Conservation (phyloP, 306 rosid species). For the Pyrus bretschneideri region DNA sequence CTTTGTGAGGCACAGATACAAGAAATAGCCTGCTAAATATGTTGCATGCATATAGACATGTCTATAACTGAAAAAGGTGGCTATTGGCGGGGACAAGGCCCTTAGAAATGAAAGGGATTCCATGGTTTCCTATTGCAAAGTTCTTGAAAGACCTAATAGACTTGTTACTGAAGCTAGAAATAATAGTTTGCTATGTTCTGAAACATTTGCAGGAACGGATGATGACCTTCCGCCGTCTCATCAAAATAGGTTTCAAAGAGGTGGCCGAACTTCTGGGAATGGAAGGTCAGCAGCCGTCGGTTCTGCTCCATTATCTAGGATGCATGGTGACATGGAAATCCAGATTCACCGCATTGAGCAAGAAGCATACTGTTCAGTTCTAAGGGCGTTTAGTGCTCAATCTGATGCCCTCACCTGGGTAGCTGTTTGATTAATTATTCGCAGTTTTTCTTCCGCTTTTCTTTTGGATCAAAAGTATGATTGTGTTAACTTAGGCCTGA, state of each 20-base stretch:
- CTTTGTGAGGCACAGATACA: background rate
- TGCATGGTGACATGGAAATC: constrained; percentile 43
- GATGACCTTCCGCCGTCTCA: constrained; percentile 45
- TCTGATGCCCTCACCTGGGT: constrained; percentile 59
- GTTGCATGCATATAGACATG: background rate
- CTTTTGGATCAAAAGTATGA: background rate
- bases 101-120: background rate
- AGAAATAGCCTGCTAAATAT: background rate
- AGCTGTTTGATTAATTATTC: constrained; percentile 12
- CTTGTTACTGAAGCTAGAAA: background rate
- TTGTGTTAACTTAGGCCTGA: background rate
- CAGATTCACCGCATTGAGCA: constrained; percentile 47
- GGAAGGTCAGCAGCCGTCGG: constrained; percentile 33
- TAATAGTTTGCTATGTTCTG: background rate
- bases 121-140: background rate
- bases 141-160: background rate
- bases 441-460: background rate
- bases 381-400: constrained; percentile 55
- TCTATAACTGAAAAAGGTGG: background rate
- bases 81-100: background rate
- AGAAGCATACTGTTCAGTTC: constrained; percentile 46
- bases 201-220: constrained; percentile 41
- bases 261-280: constrained; percentile 34
- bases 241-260: constrained; percentile 42
- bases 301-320: constrained; percentile 33